Evolutionary conservation across 257 asterid species (phyloP).

Genomic region (Datura wrightii): DNA sequence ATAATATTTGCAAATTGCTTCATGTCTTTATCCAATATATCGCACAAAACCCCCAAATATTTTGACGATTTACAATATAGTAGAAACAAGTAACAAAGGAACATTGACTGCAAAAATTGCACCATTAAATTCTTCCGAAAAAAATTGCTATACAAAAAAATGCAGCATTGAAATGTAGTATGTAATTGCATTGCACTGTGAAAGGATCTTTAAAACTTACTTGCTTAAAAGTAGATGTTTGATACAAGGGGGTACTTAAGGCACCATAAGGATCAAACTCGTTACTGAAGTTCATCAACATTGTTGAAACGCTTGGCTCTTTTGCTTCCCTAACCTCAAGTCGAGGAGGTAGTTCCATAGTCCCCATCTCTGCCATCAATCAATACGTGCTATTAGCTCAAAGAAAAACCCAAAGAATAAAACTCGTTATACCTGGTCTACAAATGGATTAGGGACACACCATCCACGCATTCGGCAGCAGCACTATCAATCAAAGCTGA

Average conservation of each 20-base stretch:
- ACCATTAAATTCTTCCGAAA: background rate
- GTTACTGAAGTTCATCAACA: slow-evolving; percentile 81
- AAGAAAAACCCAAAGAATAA: background rate
- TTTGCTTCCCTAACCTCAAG: slow-evolving; percentile 45
- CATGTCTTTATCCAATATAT: slow-evolving; percentile 19
- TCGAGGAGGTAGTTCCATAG: slow-evolving; percentile 39
- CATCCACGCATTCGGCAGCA: slow-evolving; percentile 50
- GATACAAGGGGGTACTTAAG: slow-evolving; percentile 91
- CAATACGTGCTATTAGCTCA: background rate
- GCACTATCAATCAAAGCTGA: slow-evolving; percentile 54
- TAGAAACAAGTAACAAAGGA: background rate
- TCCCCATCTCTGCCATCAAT: slow-evolving; percentile 48
- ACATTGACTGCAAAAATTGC: background rate
- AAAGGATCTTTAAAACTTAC: slow-evolving; percentile 42
- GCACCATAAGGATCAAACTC: slow-evolving; percentile 93
- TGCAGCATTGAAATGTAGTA: background rate
- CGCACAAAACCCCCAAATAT: background rate
- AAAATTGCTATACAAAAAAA: background rate
- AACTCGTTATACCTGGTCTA: background rate
- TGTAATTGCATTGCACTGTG: background rate
- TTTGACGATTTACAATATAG: background rate
- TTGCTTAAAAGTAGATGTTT: slow-evolving; percentile 99
- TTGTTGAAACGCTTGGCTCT: slow-evolving; percentile 74
- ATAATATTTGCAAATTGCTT: background rate
- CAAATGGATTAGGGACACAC: slow-evolving; percentile 39